Evolutionary conservation across 305 asterid species (phyloP).

Genomic region (Coffea humblotiana): DNA sequence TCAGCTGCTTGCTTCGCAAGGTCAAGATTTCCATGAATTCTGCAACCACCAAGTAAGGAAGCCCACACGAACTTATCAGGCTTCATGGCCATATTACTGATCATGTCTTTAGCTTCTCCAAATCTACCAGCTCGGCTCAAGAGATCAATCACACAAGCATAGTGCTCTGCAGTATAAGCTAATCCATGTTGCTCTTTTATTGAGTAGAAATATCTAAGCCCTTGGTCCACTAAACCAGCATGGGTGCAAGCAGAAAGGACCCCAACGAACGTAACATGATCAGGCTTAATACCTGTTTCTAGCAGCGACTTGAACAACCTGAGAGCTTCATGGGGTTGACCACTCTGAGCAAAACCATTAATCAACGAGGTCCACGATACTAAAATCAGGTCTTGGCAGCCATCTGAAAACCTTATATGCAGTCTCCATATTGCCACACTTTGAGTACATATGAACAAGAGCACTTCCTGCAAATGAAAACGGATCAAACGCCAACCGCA

Average conservation of each 20-base stretch:
- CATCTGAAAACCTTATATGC: slow-evolving; percentile 52
- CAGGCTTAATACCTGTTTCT: slow-evolving; percentile 53
- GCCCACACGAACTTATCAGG: slow-evolving; percentile 77
- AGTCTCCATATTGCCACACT: slow-evolving; percentile 64
- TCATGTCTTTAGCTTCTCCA: slow-evolving; percentile 63
- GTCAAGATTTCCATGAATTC: slow-evolving; percentile 65
- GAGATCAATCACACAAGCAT: slow-evolving; percentile 74
- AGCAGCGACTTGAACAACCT: slow-evolving; percentile 51
- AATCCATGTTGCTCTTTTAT: slow-evolving; percentile 54
- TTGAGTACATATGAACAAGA: slow-evolving; percentile 82
- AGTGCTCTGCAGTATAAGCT: slow-evolving; percentile 59
- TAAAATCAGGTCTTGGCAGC: slow-evolving; percentile 62
- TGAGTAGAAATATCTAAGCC: slow-evolving; percentile 62
- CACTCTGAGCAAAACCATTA: slow-evolving; percentile 76
- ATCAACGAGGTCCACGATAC: slow-evolving; percentile 81
- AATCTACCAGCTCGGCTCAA: slow-evolving; percentile 79
- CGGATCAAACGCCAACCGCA: slow-evolving; percentile 55
- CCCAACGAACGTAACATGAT: slow-evolving; percentile 68
- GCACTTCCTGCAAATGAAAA: slow-evolving; percentile 73
- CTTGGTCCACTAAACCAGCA: slow-evolving; percentile 79
- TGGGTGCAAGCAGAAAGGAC: slow-evolving; percentile 80
- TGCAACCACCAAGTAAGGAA: slow-evolving; percentile 78
- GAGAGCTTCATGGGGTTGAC: slow-evolving; percentile 69
- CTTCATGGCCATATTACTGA: slow-evolving; percentile 56
- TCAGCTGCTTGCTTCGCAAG: slow-evolving; percentile 61